Conservation (phyloP, 2,329 filamentous ascomycete species). For the Phialophora chinensis region DNA sequence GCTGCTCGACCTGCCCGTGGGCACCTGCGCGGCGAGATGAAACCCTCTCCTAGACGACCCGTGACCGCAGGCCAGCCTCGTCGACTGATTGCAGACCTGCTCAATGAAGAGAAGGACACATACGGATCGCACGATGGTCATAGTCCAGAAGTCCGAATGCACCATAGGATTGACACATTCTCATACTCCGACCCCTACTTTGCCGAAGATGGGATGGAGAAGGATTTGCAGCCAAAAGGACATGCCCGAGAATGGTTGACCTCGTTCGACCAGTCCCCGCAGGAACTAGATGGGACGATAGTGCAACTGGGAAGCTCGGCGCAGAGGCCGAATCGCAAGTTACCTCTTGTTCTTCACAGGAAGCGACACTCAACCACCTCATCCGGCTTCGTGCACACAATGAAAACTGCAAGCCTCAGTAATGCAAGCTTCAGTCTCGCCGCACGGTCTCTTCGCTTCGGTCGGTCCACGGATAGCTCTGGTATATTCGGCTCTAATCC, state of each 20-base stretch:
- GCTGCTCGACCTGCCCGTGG: background rate
- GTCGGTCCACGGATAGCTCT: slow-evolving; percentile 68
- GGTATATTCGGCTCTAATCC: slow-evolving; percentile 64
- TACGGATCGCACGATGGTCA: background rate
- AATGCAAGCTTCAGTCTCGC: slow-evolving; percentile 73
- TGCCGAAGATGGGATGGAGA: background rate
- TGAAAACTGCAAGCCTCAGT: slow-evolving; percentile 82
- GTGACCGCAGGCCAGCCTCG: slow-evolving; percentile 2
- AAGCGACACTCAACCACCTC: slow-evolving; percentile 75
- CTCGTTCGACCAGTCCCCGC: slow-evolving; percentile 3
- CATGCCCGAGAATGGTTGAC: slow-evolving; percentile 13
- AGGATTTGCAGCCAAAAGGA: background rate
- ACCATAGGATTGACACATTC: slow-evolving; percentile 5
- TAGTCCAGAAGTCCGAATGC: background rate
- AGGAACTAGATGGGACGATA: slow-evolving; percentile 1
- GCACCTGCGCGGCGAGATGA: background rate
- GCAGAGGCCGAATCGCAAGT: background rate
- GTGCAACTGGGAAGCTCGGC: background rate
- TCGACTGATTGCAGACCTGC: slow-evolving; percentile 18
- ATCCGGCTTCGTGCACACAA: slow-evolving; percentile 76
- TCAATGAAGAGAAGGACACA: slow-evolving; percentile 22
- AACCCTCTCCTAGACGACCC: background rate
- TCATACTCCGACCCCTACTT: slow-evolving; percentile 5
- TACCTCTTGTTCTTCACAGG: slow-evolving; percentile 20
- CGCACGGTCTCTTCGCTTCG: slow-evolving; percentile 64